phyloP scores from a whole-genome alignment of 176 grass and related monocot species.

The Musa acuminata region DNA sequence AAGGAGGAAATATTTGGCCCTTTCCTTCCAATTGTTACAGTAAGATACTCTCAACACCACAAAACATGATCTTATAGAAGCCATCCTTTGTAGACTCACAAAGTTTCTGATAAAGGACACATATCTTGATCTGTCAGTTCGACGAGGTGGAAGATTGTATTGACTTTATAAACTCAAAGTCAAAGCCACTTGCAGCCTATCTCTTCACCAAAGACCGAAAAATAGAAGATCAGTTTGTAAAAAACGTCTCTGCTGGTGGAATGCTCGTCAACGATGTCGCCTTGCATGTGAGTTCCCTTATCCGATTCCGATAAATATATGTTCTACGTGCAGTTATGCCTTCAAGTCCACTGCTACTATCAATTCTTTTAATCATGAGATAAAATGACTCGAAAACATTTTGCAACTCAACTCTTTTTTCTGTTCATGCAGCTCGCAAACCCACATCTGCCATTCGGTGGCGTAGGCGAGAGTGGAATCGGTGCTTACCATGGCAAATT shows the following conservation, averaged over 20 bases:
- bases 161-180: slow-evolving; percentile 38
- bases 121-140: slow-evolving; percentile 25
- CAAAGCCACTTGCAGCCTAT: slow-evolving; percentile 77
- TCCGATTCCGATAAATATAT: neutral
- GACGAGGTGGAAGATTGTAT: slow-evolving; percentile 72
- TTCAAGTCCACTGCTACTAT: neutral
- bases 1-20: slow-evolving; percentile 73
- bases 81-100: neutral
- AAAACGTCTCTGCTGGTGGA: slow-evolving; percentile 56
- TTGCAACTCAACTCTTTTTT: too few relatives aligned
- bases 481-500: slow-evolving; percentile 90
- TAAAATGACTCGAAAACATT: too few relatives aligned
- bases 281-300: slow-evolving; percentile 50
- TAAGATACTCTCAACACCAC: slow-evolving; percentile 19
- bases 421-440: slow-evolving; percentile 45
- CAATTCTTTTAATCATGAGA: too few relatives aligned
- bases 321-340: neutral
- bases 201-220: slow-evolving; percentile 87
- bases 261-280: slow-evolving; percentile 58
- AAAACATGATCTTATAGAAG: too few relatives aligned
- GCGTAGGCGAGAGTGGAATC: slow-evolving; percentile 72
- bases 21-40: slow-evolving; percentile 70
- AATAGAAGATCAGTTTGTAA: slow-evolving; percentile 44
- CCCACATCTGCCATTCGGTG: slow-evolving; percentile 63
- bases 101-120: neutral